Percentiles rank a stretch among this genome's conserved stretches.
These are phyloP conservation scores for Mallotus repandus DNA, from an alignment of 441 rosid species.

Conservation along the genomic window DNA sequence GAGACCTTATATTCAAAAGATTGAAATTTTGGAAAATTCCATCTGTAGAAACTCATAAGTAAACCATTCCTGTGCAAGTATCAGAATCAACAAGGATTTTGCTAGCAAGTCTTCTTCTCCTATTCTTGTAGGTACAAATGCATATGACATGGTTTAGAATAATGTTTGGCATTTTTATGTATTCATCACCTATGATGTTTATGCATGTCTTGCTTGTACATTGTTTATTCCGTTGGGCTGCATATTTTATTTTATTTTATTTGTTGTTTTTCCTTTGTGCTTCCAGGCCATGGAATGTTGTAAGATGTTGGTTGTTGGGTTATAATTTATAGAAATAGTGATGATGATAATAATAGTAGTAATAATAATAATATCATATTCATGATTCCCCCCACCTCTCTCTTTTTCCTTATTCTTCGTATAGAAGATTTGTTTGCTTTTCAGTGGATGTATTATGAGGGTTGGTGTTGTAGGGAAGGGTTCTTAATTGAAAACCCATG, in stretches of 20 bases:
- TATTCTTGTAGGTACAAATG: constrained; percentile 30
- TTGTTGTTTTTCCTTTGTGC: neutral
- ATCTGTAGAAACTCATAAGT: neutral
- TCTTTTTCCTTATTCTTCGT: neutral
- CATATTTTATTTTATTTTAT: neutral
- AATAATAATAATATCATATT: neutral
- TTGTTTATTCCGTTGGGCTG: constrained; percentile 3
- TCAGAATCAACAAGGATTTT: constrained; percentile 24
- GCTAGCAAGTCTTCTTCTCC: constrained; percentile 9
- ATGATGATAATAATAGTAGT: too few species aligned
- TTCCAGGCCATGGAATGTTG: constrained; percentile 8
- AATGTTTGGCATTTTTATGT: constrained; percentile 17
- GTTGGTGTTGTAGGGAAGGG: neutral
- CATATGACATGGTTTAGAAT: constrained; percentile 13
- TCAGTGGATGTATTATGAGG: neutral
- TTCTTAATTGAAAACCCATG: too few species aligned
- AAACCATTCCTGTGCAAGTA: neutral
- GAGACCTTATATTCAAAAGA: constrained; percentile 16
- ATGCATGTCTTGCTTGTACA: constrained; percentile 22
- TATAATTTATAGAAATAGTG: neutral
- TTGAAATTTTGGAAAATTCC: neutral
- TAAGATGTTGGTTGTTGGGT: constrained; percentile 12
- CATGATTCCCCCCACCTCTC: too few species aligned
- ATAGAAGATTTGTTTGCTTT: neutral
- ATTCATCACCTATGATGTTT: constrained; percentile 18